These are phyloP conservation scores for Phaeoacremonium minimum DNA, from an alignment of 2,329 filamentous ascomycete genomes.

Conservation along the genomic window DNA sequence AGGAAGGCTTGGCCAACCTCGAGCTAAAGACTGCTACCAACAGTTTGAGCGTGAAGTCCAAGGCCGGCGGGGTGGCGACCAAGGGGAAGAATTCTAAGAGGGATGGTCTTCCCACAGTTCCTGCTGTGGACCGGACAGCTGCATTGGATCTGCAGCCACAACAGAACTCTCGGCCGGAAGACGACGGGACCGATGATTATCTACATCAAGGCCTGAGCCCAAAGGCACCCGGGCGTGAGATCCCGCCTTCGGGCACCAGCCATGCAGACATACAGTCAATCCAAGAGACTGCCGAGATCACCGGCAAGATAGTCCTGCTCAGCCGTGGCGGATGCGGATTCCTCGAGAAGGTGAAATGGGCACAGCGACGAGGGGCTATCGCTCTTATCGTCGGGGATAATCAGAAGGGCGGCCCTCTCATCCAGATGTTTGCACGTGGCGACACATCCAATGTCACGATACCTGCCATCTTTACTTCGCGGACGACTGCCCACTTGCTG, in stretches of 20 bases:
- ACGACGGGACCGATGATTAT: slow-evolving; percentile 84
- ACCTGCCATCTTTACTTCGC: slow-evolving; percentile 88
- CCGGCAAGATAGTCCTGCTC: slow-evolving; percentile 86
- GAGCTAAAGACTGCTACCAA: slow-evolving; percentile 37
- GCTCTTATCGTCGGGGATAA: slow-evolving; percentile 94
- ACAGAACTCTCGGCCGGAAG: slow-evolving; percentile 27
- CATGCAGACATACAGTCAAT: slow-evolving; percentile 90
- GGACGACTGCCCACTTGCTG: slow-evolving; percentile 88
- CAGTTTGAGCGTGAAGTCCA: slow-evolving; percentile 28
- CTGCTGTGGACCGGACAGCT: slow-evolving; percentile 20
- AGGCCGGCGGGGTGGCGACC: slow-evolving; percentile 16
- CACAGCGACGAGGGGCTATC: slow-evolving; percentile 81
- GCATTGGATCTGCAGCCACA: slow-evolving; percentile 16
- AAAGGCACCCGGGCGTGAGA: slow-evolving; percentile 26
- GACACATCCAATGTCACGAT: slow-evolving; percentile 95
- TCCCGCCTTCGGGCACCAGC: slow-evolving; percentile 29
- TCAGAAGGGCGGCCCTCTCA: slow-evolving; percentile 78
- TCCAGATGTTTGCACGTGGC: slow-evolving; percentile 97
- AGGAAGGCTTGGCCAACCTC: slow-evolving; percentile 43
- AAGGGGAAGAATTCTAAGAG: slow-evolving; percentile 30
- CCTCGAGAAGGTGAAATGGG: slow-evolving; percentile 96
- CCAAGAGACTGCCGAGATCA: slow-evolving; percentile 88
- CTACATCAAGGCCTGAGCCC: slow-evolving; percentile 53
- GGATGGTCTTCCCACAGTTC: slow-evolving; percentile 22
- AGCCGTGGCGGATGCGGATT: slow-evolving; percentile 95